phyloP scores from a whole-genome alignment of 108 stramenopile species.

The Aurantiochytrium sp. region DNA sequence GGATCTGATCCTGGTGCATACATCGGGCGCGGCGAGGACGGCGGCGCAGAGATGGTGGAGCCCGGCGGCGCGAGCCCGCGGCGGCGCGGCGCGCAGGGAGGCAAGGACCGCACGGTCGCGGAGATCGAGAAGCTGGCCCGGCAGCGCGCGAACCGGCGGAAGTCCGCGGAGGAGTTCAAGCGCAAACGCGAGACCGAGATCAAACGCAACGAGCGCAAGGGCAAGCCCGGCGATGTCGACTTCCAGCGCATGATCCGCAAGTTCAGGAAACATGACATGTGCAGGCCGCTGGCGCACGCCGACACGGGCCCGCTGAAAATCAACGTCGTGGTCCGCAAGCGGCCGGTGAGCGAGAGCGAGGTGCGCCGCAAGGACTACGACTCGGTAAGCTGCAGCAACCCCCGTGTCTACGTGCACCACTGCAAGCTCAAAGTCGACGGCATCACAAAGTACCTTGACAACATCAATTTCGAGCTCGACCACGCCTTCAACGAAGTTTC shows the following conservation, averaged over 20 bases:
- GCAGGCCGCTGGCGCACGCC: background rate
- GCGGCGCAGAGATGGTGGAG: background rate
- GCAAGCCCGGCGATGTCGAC: slow-evolving; percentile 97
- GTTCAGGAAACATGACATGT: slow-evolving; percentile 53
- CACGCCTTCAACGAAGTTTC: slow-evolving; percentile 74
- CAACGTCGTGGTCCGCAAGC: slow-evolving; percentile 67
- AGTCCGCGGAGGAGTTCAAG: slow-evolving; percentile 31
- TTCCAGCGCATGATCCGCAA: slow-evolving; percentile 82
- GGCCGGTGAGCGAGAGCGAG: slow-evolving; percentile 75
- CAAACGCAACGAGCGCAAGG: slow-evolving; percentile 66
- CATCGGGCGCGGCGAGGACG: no score
- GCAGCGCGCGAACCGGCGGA: slow-evolving; percentile 30
- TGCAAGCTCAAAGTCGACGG: slow-evolving; percentile 94
- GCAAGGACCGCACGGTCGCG: slow-evolving; percentile 28
- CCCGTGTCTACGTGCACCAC: slow-evolving; percentile 83
- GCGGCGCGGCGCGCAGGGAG: background rate
- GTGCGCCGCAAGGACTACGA: slow-evolving; percentile 74
- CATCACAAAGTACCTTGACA: slow-evolving; percentile 92
- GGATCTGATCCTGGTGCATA: no score
- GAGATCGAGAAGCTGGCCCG: slow-evolving; percentile 20
- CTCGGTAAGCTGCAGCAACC: slow-evolving; percentile 85
- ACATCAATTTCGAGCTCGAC: slow-evolving; percentile 86
- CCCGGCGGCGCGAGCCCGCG: background rate
- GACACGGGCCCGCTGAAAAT: slow-evolving; percentile 57
- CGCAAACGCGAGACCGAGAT: slow-evolving; percentile 68